Conservation (phyloP, 305 asterid species). For the Fraxinus albicans region DNA sequence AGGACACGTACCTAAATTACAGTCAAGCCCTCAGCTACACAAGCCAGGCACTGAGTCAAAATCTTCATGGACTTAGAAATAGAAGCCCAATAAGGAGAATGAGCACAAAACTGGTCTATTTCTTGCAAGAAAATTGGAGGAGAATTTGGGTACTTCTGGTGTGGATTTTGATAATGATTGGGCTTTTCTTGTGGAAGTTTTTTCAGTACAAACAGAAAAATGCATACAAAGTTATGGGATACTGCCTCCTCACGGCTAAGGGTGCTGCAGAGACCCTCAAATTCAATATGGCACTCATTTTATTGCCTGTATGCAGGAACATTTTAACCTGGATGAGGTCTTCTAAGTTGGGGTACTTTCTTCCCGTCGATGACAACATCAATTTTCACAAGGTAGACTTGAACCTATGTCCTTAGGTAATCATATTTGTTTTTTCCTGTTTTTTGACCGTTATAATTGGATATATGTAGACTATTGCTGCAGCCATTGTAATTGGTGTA, state of each 20-base stretch:
- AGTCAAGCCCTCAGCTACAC: slow-evolving; percentile 53
- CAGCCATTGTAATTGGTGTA: slow-evolving; percentile 47
- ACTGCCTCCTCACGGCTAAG: slow-evolving; percentile 55
- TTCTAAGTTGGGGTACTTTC: slow-evolving; percentile 36
- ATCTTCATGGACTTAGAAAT: slow-evolving; percentile 45
- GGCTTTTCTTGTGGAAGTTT: slow-evolving; percentile 52
- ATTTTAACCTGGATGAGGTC: slow-evolving; percentile 59
- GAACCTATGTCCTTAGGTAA: neutral
- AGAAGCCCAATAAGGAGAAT: slow-evolving; percentile 34
- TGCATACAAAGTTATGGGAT: slow-evolving; percentile 51
- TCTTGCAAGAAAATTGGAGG: slow-evolving; percentile 51
- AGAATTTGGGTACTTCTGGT: slow-evolving; percentile 50
- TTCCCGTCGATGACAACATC: slow-evolving; percentile 62
- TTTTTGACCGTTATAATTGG: neutral
- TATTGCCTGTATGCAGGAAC: slow-evolving; percentile 62
- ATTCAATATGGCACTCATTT: slow-evolving; percentile 57
- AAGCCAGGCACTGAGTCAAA: slow-evolving; percentile 59
- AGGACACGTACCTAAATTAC: slow-evolving; percentile 47
- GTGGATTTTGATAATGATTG: slow-evolving; percentile 50
- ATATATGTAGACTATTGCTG: slow-evolving; percentile 48
- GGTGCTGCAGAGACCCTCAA: slow-evolving; percentile 70
- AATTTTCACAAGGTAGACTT: slow-evolving; percentile 56
- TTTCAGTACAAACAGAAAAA: slow-evolving; percentile 41
- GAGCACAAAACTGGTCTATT: slow-evolving; percentile 32
- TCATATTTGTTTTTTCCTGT: neutral